These are phyloP conservation scores for Yamadazyma sp. DNA, from an alignment of 1,139 yeast genomes.

Conservation along the genomic window DNA sequence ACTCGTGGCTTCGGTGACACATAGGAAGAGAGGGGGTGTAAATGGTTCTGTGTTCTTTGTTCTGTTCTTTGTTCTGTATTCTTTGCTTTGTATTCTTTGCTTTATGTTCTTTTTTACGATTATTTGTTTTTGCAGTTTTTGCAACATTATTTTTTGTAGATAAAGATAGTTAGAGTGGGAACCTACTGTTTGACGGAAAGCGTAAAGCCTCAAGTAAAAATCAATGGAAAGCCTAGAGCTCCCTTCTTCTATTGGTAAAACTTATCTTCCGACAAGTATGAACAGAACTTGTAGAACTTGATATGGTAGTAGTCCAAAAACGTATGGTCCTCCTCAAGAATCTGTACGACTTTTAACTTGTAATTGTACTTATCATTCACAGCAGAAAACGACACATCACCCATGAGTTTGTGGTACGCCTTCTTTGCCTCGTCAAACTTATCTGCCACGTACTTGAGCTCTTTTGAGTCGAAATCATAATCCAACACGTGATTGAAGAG, in stretches of 20 bases:
- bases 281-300: conserved; percentile 6
- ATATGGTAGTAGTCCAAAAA: conserved; percentile 12
- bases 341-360: conserved; percentile 2
- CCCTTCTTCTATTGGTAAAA: conserved; percentile 6
- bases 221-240: no score
- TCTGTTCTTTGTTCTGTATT: no score
- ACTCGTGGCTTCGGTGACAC: no score
- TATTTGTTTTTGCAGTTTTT: no score
- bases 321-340: conserved; percentile 12
- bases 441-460: conserved; percentile 3
- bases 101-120: no score
- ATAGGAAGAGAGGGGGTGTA: no score
- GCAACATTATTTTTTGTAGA: no score
- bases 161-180: no score
- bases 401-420: conserved; percentile 12
- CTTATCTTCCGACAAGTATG: conserved; percentile 2
- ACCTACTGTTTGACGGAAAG: no score
- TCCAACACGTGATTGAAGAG: conserved; percentile 13
- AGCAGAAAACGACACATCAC: conserved; percentile 7
- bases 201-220: no score
- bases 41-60: no score
- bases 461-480: conserved; percentile 3
- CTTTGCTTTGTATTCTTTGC: no score
- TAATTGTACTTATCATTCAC: conserved; percentile 5
- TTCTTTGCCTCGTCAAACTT: conserved; percentile 6